Conservation (phyloP, 495 filamentous ascomycete genomes). For the Stereocaulon alpinum region DNA sequence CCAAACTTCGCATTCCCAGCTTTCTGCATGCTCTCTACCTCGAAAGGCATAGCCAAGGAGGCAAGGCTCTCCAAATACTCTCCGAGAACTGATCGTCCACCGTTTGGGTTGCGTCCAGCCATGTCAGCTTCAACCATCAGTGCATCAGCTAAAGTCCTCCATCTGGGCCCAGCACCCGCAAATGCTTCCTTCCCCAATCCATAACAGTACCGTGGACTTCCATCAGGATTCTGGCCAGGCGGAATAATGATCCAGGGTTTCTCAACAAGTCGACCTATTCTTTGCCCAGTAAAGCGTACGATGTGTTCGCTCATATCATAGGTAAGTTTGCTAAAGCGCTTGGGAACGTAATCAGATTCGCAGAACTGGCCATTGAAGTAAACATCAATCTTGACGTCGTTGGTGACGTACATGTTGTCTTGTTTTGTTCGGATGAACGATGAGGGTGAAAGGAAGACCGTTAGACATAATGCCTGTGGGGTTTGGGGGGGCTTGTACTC, state of each 20-base stretch:
- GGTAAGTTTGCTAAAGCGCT: background rate
- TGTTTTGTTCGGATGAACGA: conserved; percentile 18
- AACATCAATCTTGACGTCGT: conserved; percentile 33
- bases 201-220: background rate
- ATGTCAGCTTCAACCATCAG: conserved; percentile 27
- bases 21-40: conserved; percentile 22
- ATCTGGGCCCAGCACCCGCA: conserved; percentile 23
- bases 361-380: conserved; percentile 36
- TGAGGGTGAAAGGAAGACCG: conserved; percentile 21
- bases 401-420: background rate
- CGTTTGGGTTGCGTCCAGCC: conserved; percentile 24
- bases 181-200: conserved; percentile 3
- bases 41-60: conserved; percentile 25
- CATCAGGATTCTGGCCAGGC: conserved; percentile 21
- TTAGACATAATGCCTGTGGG: conserved; percentile 17
- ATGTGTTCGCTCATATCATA: conserved; percentile 7
- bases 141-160: conserved; percentile 24
- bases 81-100: conserved; percentile 25
- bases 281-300: conserved; percentile 28
- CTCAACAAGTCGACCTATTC: conserved; percentile 27
- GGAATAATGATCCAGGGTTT: conserved; percentile 34
- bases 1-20: conserved; percentile 24
- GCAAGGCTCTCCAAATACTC: conserved; percentile 32
- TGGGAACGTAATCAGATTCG: conserved; percentile 22
- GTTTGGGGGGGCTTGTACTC: background rate